Evolutionary conservation across 2,329 filamentous ascomycete genomes (phyloP).

Genomic region (Penicillium palitans): DNA sequence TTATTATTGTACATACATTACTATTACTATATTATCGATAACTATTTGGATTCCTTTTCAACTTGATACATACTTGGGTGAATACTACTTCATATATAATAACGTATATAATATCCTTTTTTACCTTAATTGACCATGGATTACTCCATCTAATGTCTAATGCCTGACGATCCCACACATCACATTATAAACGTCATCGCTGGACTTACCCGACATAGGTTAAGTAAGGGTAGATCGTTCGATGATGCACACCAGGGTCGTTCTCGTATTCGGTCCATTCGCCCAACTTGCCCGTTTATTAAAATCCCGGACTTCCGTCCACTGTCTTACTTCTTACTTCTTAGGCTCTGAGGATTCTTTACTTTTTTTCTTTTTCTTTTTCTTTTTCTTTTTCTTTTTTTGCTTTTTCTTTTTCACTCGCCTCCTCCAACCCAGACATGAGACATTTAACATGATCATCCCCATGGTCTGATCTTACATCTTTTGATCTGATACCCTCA

Average conservation of each 20-base stretch:
- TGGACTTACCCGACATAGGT: neutral
- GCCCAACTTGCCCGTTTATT: neutral
- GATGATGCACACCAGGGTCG: neutral
- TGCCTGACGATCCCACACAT: neutral
- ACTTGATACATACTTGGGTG: too few relatives aligned
- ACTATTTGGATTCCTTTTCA: too few relatives aligned
- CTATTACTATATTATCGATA: too few relatives aligned
- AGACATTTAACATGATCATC: neutral
- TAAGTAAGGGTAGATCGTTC: neutral
- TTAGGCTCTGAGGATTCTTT: neutral
- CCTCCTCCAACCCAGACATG: neutral
- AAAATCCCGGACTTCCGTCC: neutral
- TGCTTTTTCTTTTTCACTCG: neutral
- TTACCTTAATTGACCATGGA: too few relatives aligned
- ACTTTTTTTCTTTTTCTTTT: neutral
- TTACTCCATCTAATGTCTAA: too few relatives aligned
- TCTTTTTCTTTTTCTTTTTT: neutral
- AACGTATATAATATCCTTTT: too few relatives aligned
- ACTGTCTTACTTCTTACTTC: neutral
- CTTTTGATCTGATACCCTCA: neutral
- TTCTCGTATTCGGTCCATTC: constrained; percentile 6
- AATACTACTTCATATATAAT: too few relatives aligned
- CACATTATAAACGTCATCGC: neutral
- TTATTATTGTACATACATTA: neutral
- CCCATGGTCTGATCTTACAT: neutral